Evolutionary conservation across 148 eudicot species (phyloP).

Genomic region (Polygonum maritimum): DNA sequence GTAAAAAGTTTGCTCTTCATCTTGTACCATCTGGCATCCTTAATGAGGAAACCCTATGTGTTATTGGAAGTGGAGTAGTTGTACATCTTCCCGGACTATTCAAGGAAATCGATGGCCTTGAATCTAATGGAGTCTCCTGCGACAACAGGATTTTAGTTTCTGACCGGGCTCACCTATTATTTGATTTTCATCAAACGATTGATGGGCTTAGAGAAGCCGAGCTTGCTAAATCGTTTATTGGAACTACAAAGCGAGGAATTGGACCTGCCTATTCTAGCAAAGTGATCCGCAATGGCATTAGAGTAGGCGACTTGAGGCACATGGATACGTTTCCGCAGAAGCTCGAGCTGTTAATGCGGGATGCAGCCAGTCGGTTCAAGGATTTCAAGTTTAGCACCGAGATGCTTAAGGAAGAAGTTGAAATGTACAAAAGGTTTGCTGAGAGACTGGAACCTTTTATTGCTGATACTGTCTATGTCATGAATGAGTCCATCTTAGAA

Average conservation of each 20-base stretch:
- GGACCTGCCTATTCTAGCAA: conserved; percentile 89
- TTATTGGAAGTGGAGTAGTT: conserved; percentile 93
- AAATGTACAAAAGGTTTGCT: conserved; percentile 74
- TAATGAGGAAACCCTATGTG: conserved; percentile 75
- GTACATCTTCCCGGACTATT: conserved; percentile 91
- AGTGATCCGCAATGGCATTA: conserved; percentile 81
- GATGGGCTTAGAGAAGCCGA: conserved; percentile 93
- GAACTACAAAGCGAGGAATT: conserved; percentile 91
- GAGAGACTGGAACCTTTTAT: conserved; percentile 89
- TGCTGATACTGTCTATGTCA: conserved; percentile 75
- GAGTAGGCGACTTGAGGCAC: conserved; percentile 83
- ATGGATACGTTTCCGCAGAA: conserved; percentile 90
- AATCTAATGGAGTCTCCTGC: conserved; percentile 78
- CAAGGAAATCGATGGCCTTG: conserved; percentile 80
- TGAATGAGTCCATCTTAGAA: conserved; percentile 57
- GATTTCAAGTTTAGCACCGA: conserved; percentile 58
- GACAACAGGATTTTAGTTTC: conserved; percentile 82
- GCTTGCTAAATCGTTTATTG: conserved; percentile 85
- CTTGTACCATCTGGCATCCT: conserved; percentile 97
- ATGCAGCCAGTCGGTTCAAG: conserved; percentile 78
- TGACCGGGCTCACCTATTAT: conserved; percentile 88
- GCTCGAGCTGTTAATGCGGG: conserved; percentile 67
- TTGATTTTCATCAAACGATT: conserved; percentile 77
- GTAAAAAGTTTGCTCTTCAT: conserved; percentile 93
- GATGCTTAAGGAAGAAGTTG: conserved; percentile 74